Conservation (phyloP, 768 basidiomycete species). For the Rossbeevera mucosa region DNA sequence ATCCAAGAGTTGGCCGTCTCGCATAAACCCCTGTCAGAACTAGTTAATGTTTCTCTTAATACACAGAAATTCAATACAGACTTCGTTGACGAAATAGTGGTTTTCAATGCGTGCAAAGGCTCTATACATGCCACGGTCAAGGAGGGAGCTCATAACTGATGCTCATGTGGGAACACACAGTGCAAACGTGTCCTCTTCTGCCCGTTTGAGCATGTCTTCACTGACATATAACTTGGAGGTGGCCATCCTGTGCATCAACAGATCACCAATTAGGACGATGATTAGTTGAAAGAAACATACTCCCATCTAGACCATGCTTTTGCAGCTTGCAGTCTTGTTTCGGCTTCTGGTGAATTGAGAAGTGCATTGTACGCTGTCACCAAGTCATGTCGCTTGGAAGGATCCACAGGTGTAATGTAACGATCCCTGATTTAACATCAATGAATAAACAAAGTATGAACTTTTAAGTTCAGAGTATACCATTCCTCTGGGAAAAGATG, state of each 20-base stretch:
- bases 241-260: slow-evolving; percentile 54
- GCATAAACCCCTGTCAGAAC: slow-evolving; percentile 65
- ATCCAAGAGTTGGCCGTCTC: slow-evolving; percentile 83
- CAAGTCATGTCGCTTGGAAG: slow-evolving; percentile 73
- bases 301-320: slow-evolving; percentile 91
- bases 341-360: slow-evolving; percentile 67
- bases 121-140: slow-evolving; percentile 34
- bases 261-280: background rate
- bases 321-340: slow-evolving; percentile 61
- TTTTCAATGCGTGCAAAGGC: slow-evolving; percentile 88
- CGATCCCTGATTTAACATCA: slow-evolving; percentile 58
- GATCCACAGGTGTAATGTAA: slow-evolving; percentile 76
- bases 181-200: slow-evolving; percentile 70
- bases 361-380: slow-evolving; percentile 80
- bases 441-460: background rate
- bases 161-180: slow-evolving; percentile 43
- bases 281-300: slow-evolving; percentile 40
- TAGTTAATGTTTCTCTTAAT: slow-evolving; percentile 4
- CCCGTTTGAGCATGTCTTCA: slow-evolving; percentile 60
- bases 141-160: slow-evolving; percentile 1
- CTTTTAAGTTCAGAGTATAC: slow-evolving; percentile 33
- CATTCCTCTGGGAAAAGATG: slow-evolving; percentile 87
- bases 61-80: slow-evolving; percentile 27
- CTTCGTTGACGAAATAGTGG: slow-evolving; percentile 84
- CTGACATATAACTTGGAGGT: slow-evolving; percentile 75